A percentile compares a stretch with the other conserved stretches of the same genome.
These are phyloP conservation scores for Tetrapisispora namnaoensis DNA, from an alignment of 805 yeast species.

Conservation along the genomic window DNA sequence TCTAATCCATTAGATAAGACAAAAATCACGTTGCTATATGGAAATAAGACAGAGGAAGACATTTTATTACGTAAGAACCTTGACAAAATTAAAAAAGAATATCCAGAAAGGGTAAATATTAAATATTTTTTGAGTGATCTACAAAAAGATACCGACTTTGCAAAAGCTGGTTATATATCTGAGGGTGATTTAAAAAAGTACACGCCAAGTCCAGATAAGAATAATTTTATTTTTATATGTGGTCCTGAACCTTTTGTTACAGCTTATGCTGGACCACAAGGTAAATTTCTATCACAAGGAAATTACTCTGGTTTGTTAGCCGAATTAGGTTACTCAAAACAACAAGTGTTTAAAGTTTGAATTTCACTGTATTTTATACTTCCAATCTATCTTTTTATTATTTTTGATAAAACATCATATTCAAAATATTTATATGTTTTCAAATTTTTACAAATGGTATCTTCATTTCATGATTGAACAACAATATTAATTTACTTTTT, in stretches of 20 bases:
- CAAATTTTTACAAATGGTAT: too few species aligned
- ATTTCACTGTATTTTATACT: too few species aligned
- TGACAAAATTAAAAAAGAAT: constrained; percentile 42
- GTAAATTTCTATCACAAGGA: constrained; percentile 87
- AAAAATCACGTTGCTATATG: constrained; percentile 73
- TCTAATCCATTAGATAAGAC: constrained; percentile 74
- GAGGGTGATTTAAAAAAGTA: constrained; percentile 56
- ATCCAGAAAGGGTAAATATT: constrained; percentile 70
- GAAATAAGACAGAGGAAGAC: constrained; percentile 67
- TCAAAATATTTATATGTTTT: too few species aligned
- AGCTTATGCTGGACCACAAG: constrained; percentile 78
- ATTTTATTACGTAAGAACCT: constrained; percentile 70
- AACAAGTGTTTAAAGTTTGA: constrained; percentile 82
- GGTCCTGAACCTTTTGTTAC: constrained; percentile 91
- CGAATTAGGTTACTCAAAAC: constrained; percentile 80
- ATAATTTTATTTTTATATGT: constrained; percentile 75
- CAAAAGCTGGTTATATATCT: constrained; percentile 64
- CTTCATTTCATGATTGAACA: too few species aligned
- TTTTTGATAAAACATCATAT: too few species aligned
- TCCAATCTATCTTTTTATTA: too few species aligned
- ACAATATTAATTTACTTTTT: too few species aligned
- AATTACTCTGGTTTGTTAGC: constrained; percentile 78
- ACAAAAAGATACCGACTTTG: constrained; percentile 33
- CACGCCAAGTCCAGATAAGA: constrained; percentile 57
- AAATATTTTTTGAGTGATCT: constrained; percentile 69